Conservation (phyloP, 805 yeast species). For the Maudiozyma saulgeensis region DNA sequence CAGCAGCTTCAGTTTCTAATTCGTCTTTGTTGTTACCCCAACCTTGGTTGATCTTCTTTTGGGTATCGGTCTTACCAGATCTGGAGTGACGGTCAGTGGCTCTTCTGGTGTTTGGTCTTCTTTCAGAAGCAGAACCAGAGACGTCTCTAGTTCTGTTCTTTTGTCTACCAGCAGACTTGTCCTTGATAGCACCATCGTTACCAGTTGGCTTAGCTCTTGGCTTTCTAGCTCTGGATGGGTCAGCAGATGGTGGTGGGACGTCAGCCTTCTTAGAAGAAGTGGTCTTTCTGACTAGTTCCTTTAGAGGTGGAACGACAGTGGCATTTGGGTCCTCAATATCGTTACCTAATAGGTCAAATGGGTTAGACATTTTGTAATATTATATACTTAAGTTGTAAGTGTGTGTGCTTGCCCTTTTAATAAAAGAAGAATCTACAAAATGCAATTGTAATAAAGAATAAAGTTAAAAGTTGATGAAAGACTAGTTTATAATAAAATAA, state of each 20-base stretch:
- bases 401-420: not conserved
- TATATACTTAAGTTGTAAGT: not conserved
- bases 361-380: slow-evolving; percentile 35
- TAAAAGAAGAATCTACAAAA: not conserved
- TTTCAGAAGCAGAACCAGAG: slow-evolving; percentile 44
- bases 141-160: slow-evolving; percentile 42
- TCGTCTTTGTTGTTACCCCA: slow-evolving; percentile 79
- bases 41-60: slow-evolving; percentile 73
- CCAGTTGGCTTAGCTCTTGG: slow-evolving; percentile 63
- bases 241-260: slow-evolving; percentile 71
- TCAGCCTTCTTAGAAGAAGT: slow-evolving; percentile 84
- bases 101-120: slow-evolving; percentile 45
- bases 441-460: not conserved
- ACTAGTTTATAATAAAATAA: not conserved
- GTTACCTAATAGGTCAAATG: slow-evolving; percentile 75
- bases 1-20: slow-evolving; percentile 54
- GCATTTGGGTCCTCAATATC: slow-evolving; percentile 75
- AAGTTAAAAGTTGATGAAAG: not conserved
- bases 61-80: slow-evolving; percentile 74
- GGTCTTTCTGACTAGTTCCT: slow-evolving; percentile 70
- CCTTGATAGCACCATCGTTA: slow-evolving; percentile 80
- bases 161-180: slow-evolving; percentile 59
- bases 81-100: slow-evolving; percentile 77
- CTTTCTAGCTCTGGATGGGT: slow-evolving; percentile 69
- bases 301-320: slow-evolving; percentile 45